phyloP scores from a whole-genome alignment of 2,329 filamentous ascomycete genomes.

The Xylaria sp. region DNA sequence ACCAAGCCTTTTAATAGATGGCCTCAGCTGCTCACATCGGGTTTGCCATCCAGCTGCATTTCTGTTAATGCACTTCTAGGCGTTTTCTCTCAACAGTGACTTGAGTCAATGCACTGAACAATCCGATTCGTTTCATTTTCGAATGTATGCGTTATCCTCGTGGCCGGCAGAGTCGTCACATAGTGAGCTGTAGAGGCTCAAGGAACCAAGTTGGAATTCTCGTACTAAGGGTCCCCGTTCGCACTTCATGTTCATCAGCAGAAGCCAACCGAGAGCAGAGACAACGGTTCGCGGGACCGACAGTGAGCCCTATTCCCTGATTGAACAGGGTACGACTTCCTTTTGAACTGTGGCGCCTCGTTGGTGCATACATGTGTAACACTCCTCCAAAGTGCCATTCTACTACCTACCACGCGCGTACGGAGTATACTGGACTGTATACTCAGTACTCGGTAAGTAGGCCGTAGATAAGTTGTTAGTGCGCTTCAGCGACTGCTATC shows the following conservation, averaged over 20 bases:
- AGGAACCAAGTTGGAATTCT: background rate
- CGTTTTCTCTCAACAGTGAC: background rate
- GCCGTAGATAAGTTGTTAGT: slow-evolving; percentile 1
- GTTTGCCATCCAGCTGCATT: slow-evolving; percentile 6
- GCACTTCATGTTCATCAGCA: background rate
- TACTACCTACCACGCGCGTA: background rate
- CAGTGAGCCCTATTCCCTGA: slow-evolving; percentile 21
- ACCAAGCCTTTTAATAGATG: slow-evolving; percentile 30
- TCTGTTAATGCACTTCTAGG: slow-evolving; percentile 3
- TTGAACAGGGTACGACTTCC: slow-evolving; percentile 20
- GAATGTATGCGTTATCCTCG: background rate
- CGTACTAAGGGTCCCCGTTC: background rate
- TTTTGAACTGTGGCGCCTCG: slow-evolving; percentile 14
- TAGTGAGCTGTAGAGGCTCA: background rate
- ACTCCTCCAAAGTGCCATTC: slow-evolving; percentile 18
- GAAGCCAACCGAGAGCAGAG: slow-evolving; percentile 9
- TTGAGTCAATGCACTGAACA: background rate
- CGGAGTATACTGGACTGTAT: background rate
- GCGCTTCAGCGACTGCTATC: background rate
- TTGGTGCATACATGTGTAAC: slow-evolving; percentile 26
- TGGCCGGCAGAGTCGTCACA: background rate
- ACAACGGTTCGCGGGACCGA: slow-evolving; percentile 20
- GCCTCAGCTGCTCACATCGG: slow-evolving; percentile 22
- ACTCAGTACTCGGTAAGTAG: background rate
- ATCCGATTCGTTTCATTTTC: background rate